Conservation (phyloP, 164 flowering plant genomes). For the Litsea cubeba region DNA sequence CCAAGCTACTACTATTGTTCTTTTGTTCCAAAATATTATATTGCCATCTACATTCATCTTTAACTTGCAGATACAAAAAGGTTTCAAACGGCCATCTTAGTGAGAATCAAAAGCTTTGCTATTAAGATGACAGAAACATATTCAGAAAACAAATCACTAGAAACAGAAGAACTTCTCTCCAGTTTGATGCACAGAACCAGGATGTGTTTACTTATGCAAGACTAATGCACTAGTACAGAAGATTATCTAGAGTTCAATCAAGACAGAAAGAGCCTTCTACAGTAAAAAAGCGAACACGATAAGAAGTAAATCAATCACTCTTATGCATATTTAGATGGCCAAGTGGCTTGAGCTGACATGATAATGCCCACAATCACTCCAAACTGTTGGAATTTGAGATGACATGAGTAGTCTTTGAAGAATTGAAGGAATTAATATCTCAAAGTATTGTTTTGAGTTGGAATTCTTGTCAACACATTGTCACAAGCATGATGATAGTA, state of each 20-base stretch:
- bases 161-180: background rate
- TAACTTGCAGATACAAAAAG: too few relatives aligned
- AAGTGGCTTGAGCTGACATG: constrained; percentile 95
- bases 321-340: constrained; percentile 42
- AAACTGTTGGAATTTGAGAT: too few relatives aligned
- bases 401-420: too few relatives aligned
- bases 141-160: background rate
- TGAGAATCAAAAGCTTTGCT: background rate
- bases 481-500: too few relatives aligned
- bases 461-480: too few relatives aligned
- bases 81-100: too few relatives aligned
- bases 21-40: too few relatives aligned
- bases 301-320: background rate
- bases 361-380: constrained; percentile 98
- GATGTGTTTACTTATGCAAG: background rate
- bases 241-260: background rate
- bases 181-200: background rate
- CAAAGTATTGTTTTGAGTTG: too few relatives aligned
- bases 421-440: too few relatives aligned
- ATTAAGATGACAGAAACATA: background rate
- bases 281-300: background rate
- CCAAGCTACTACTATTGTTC: too few relatives aligned
- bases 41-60: too few relatives aligned
- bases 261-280: too few relatives aligned
- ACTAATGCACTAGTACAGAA: background rate